Evolutionary conservation across 805 yeast species (phyloP).

Genomic region (Yarrowia sp.): DNA sequence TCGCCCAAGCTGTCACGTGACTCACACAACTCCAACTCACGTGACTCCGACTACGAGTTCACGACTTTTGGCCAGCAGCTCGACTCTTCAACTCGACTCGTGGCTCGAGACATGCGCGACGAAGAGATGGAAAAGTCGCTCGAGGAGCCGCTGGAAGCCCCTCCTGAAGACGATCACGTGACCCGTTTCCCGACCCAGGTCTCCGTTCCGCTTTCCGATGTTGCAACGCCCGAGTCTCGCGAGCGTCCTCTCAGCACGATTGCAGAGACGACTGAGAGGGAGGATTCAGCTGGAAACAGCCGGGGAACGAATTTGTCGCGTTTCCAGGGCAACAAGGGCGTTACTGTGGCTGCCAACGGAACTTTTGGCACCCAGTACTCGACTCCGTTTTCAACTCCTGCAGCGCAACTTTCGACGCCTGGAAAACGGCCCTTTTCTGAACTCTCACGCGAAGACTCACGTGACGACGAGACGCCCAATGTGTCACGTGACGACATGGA

Average conservation of each 20-base stretch:
- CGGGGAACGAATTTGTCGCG: neutral
- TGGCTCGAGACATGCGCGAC: neutral
- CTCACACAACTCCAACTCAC: neutral
- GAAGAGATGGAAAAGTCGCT: neutral
- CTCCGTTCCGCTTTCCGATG: neutral
- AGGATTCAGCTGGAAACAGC: neutral
- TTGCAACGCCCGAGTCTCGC: neutral
- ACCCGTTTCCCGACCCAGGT: neutral
- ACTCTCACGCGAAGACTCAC: constrained; percentile 7
- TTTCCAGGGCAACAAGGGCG: neutral
- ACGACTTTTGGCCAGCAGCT: neutral
- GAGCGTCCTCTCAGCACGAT: neutral
- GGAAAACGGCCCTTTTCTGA: constrained; percentile 18
- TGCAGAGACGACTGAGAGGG: neutral
- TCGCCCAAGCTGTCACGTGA: neutral
- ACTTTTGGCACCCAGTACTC: neutral
- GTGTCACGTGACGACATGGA: too few species aligned
- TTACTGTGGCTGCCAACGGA: neutral
- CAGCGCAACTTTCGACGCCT: neutral
- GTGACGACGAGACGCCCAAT: neutral
- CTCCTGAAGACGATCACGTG: neutral
- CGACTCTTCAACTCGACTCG: neutral
- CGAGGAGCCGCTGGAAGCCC: constrained; percentile 9
- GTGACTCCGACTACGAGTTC: constrained; percentile 3
- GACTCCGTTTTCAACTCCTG: neutral